Percentiles rank a stretch among this genome's conserved stretches.
phyloP scores from a whole-genome alignment of 2,329 filamentous ascomycete genomes.

The Penicillium frequentans region DNA sequence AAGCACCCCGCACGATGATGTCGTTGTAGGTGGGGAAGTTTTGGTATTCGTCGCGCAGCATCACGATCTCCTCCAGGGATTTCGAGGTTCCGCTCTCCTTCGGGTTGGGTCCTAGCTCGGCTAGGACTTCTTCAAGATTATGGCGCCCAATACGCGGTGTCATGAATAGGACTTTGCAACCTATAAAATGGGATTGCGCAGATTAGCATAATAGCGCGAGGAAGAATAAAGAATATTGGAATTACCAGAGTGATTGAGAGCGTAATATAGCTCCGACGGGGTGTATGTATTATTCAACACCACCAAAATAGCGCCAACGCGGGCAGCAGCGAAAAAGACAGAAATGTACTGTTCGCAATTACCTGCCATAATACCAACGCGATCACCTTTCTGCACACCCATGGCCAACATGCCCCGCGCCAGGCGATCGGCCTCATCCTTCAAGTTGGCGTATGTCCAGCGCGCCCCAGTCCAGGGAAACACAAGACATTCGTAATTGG shows the following conservation, averaged over 20 bases:
- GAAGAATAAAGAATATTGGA: constrained; percentile 3
- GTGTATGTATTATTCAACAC: constrained; percentile 85
- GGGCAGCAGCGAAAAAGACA: constrained; percentile 70
- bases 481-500: constrained; percentile 66
- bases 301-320: constrained; percentile 67
- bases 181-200: constrained; percentile 39
- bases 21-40: constrained; percentile 62
- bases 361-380: constrained; percentile 72
- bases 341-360: constrained; percentile 61
- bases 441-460: constrained; percentile 69
- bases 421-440: constrained; percentile 61
- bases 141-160: constrained; percentile 67
- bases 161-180: constrained; percentile 72
- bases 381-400: constrained; percentile 67
- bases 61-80: constrained; percentile 54
- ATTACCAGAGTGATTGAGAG: constrained; percentile 67
- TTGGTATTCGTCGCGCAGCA: constrained; percentile 57
- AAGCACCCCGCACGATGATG: constrained; percentile 55
- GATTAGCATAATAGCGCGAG: background rate
- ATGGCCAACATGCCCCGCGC: constrained; percentile 66
- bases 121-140: constrained; percentile 62
- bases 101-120: constrained; percentile 46
- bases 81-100: constrained; percentile 35
- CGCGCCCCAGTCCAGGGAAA: constrained; percentile 74
- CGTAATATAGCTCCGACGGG: constrained; percentile 68